Conservation (phyloP, 2,329 filamentous ascomycete genomes). For the Knoxdaviesia proteae region DNA sequence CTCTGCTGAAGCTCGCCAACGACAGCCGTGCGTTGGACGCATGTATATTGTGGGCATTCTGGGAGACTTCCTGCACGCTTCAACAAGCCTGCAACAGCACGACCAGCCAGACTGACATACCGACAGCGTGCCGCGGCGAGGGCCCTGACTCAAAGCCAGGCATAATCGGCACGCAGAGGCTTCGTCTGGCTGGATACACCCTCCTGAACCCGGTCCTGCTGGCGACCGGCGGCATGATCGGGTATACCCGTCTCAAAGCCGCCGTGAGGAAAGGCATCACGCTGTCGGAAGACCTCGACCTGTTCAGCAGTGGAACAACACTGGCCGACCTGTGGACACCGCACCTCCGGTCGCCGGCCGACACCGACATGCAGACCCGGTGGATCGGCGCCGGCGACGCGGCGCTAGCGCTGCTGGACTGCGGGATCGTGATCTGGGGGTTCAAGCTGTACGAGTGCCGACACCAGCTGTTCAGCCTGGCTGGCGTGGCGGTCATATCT, state of each 20-base stretch:
- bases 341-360: slow-evolving; percentile 2
- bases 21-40: not conserved
- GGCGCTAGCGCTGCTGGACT: slow-evolving; percentile 25
- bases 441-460: slow-evolving; percentile 32
- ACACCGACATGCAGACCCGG: slow-evolving; percentile 4
- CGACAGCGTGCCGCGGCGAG: no score
- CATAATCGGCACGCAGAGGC: no score
- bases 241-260: slow-evolving; percentile 20
- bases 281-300: slow-evolving; percentile 11
- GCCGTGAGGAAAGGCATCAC: slow-evolving; percentile 9
- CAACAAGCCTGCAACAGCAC: no score
- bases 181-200: slow-evolving; percentile 7
- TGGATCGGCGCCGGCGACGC: slow-evolving; percentile 27
- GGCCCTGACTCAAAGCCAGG: no score
- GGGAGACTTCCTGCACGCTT: no score
- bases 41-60: no score
- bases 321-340: slow-evolving; percentile 15
- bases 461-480: slow-evolving; percentile 20
- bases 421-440: slow-evolving; percentile 30
- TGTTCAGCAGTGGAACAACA: slow-evolving; percentile 14
- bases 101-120: no score
- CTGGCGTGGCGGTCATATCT: slow-evolving; percentile 17
- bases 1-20: not conserved
- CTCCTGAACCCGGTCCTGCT: slow-evolving; percentile 26
- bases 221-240: slow-evolving; percentile 22